These are phyloP conservation scores for Paramarasmius palmivorus DNA, from an alignment of 1,284 basidiomycete species.

Conservation along the genomic window DNA sequence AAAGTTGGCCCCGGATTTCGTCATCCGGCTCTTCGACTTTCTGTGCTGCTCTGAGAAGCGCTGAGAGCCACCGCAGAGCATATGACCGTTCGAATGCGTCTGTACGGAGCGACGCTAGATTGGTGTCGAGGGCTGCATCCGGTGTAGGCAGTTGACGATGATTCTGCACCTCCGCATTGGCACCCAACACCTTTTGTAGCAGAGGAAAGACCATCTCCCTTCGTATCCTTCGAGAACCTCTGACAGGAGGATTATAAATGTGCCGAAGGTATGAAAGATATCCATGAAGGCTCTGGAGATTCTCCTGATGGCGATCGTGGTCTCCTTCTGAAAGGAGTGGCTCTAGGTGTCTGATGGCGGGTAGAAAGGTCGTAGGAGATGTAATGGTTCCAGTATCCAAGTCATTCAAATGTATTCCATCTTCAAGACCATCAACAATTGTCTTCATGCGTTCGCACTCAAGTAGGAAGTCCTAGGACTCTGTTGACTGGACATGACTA, in stretches of 20 bases:
- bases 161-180: neutral
- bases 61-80: conserved; percentile 70
- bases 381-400: neutral
- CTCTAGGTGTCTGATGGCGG: conserved; percentile 2
- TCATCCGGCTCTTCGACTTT: conserved; percentile 14
- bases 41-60: conserved; percentile 42
- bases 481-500: too few relatives aligned
- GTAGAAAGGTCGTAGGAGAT: neutral
- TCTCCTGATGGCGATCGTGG: too few relatives aligned
- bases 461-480: too few relatives aligned
- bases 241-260: conserved; percentile 11
- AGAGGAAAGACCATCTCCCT: neutral
- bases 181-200: too few relatives aligned
- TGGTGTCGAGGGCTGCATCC: neutral
- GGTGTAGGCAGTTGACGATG: neutral
- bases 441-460: too few relatives aligned
- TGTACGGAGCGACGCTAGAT: conserved; percentile 27
- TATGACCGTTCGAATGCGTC: conserved; percentile 72
- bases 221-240: conserved; percentile 8
- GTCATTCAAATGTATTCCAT: neutral
- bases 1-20: neutral
- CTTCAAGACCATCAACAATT: too few relatives aligned
- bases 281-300: neutral
- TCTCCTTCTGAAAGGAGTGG: neutral
- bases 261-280: conserved; percentile 26